Percentiles rank a stretch among this genome's conserved stretches.
These are phyloP conservation scores for Agaricus sinodeliciosus DNA, from an alignment of 768 basidiomycete species.

Conservation along the genomic window DNA sequence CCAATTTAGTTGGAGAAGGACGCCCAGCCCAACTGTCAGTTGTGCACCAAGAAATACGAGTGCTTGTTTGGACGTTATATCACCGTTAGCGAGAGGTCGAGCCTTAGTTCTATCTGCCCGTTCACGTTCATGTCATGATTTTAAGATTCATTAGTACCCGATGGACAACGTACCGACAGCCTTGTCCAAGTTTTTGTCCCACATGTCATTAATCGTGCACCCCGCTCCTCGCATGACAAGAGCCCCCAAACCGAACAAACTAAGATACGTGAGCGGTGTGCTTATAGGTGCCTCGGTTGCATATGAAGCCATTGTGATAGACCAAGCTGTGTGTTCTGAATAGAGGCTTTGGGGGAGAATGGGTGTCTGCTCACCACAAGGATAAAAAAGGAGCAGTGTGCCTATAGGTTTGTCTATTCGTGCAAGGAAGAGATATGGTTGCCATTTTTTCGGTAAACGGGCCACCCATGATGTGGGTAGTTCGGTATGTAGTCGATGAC, in stretches of 20 bases:
- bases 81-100: constrained; percentile 84
- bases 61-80: constrained; percentile 70
- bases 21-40: constrained; percentile 73
- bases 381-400: constrained; percentile 85
- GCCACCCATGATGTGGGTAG: constrained; percentile 54
- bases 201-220: constrained; percentile 98
- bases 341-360: background rate
- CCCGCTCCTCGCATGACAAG: constrained; percentile 96
- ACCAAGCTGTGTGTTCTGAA: constrained; percentile 67
- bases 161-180: constrained; percentile 62
- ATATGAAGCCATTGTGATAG: constrained; percentile 94
- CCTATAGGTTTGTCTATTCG: constrained; percentile 97
- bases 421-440: constrained; percentile 81
- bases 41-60: constrained; percentile 78
- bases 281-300: constrained; percentile 60
- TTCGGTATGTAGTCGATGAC: constrained; percentile 2
- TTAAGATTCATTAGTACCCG: no score
- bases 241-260: constrained; percentile 85
- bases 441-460: constrained; percentile 46
- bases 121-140: background rate
- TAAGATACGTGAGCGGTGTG: constrained; percentile 67
- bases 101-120: constrained; percentile 71
- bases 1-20: constrained; percentile 88
- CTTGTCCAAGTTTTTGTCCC: constrained; percentile 90
- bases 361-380: constrained; percentile 62